Evolutionary conservation across 139 green algal species (phyloP), one percentile per base, ranked within the genome.

Genomic region (Astrephomene gubernaculifera): DNA sequence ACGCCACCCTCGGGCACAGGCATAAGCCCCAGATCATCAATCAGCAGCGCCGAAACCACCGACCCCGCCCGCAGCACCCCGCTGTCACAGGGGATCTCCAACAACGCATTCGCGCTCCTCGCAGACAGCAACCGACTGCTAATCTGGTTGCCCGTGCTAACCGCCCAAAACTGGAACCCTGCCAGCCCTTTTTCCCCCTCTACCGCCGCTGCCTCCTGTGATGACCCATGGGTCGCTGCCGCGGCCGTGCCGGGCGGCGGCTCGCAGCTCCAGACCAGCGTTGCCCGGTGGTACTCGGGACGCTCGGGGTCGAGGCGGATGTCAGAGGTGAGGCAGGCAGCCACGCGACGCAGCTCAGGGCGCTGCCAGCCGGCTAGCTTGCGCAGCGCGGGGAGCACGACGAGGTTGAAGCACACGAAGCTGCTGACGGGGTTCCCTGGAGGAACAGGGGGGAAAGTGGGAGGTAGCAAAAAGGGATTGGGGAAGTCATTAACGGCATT

Each of bases 271-370:
- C 81, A 94, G 41, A 81, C 71, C 31, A 98, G 87, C 0, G 93
- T 91, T 8, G 89, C 93, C 10, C 97, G 86, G 89, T 99, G 96
- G 90, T 98, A 99, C 91, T 99, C 97, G 4, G 97, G 97, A n/a
- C 97, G 85, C 86, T 96, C 93, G 1, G 91, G 93, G 90, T 99
- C 97, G 71, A 98, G 89, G 79, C 90, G 94, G n/a, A 98, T 81
- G 33, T 85, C 39, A 17, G 72, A 49, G 35, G 82, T 61, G 1
- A 96, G 82, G 22, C 85, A 76, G 3, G 91, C 93, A 53, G 96
- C 90, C 74, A 99, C 83, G 17, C 95, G 92, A 41, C 94, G 85
- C 79, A 96, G 91, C 29, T 45, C 19, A 0, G 96, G 95, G 10
- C 94, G 75, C 73, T 82, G 41, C 92, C 91, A 97, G 54, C 96